Evolutionary conservation across 1,284 basidiomycete genomes (phyloP).

Genomic region (Hemileia vastatrix): DNA sequence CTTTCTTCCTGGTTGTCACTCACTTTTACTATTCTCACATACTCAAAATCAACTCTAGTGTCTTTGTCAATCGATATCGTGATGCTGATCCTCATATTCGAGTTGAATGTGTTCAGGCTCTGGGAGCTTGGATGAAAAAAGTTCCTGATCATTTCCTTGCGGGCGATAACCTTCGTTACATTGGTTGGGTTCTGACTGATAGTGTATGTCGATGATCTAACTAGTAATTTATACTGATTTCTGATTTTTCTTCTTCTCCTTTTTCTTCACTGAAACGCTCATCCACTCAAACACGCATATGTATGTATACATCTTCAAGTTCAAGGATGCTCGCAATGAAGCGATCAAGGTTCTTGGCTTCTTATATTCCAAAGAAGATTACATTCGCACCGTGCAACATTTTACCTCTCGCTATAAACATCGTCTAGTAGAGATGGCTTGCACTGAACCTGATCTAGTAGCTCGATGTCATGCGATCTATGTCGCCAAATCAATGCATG

Average conservation of each 20-base stretch:
- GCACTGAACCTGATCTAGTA: slow-evolving; percentile 68
- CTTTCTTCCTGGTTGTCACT: not conserved
- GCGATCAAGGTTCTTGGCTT: slow-evolving; percentile 71
- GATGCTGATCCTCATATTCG: slow-evolving; percentile 86
- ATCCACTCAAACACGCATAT: too few species aligned
- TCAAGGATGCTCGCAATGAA: slow-evolving; percentile 72
- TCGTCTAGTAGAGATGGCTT: slow-evolving; percentile 85
- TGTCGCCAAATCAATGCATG: slow-evolving; percentile 70
- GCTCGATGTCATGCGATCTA: slow-evolving; percentile 77
- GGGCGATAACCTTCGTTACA: slow-evolving; percentile 75
- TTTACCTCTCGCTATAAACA: slow-evolving; percentile 88
- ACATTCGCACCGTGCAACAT: slow-evolving; percentile 61
- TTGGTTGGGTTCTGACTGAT: slow-evolving; percentile 93
- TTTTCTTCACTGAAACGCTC: not conserved
- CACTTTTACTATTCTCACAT: not conserved
- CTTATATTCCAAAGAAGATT: slow-evolving; percentile 68
- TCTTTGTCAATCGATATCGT: slow-evolving; percentile 92
- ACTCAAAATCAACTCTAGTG: slow-evolving; percentile 50
- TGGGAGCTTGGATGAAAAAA: slow-evolving; percentile 81
- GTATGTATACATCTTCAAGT: too few species aligned
- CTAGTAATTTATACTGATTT: not conserved
- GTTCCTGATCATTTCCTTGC: slow-evolving; percentile 80
- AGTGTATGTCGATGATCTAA: slow-evolving; percentile 44
- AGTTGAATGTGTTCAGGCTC: slow-evolving; percentile 80
- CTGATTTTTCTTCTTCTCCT: not conserved